Base-by-base conservation (phyloP, 2,329 filamentous ascomycete genomes). In the Orbilia brochopaga region DNA sequence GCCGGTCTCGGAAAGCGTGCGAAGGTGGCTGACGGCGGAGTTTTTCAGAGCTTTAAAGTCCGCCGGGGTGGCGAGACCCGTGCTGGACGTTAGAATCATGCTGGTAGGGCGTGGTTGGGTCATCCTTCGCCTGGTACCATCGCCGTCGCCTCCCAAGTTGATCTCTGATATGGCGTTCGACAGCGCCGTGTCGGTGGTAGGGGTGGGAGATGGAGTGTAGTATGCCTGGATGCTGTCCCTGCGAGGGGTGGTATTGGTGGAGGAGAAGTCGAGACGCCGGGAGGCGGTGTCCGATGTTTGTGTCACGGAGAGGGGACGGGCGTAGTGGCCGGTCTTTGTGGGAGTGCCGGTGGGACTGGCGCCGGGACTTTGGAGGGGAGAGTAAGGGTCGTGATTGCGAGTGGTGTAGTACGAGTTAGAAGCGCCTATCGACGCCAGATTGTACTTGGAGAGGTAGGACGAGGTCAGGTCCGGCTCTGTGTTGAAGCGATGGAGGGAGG, bases 11-110 rank as follows among this genome's bases (percentile, higher is more conserved):
- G 93, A 96, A 40, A 97, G 83, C 0, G 91, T 92, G 48, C 92
- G 88, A 21, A 99, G 84, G 79, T 99, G 91, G 66, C 89, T 88
- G 1, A 94, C 97, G 0, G 93, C 90, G 0, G 94, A 97, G 76
- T 90, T 90, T 66, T 93, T 89, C 17, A 99, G 24, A 5, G 67
- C 67, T 21, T 61, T 65, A 23, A 72, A 50, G 48, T 72, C 60
- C 15, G 67, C 60, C n/a, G 67, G 62, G 5, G 67, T 65, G 13
- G 67, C 35, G 15, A 72, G 32, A 13, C 67, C 67, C 24, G 67
- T 59, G 24, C 60, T 51, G 21, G 50, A 50, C 6, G 60, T 72
- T 13, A 72, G 56, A 13, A 72, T 60, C 67, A 72, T 65, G 37
- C 67, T 72, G 1, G 60, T 65, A 5, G 67, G 67, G 21, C 67